Percentiles rank a stretch among this genome's conserved stretches.
phyloP scores from a whole-genome alignment of 1,284 basidiomycete species.

The Ceratobasidium theobromae region DNA sequence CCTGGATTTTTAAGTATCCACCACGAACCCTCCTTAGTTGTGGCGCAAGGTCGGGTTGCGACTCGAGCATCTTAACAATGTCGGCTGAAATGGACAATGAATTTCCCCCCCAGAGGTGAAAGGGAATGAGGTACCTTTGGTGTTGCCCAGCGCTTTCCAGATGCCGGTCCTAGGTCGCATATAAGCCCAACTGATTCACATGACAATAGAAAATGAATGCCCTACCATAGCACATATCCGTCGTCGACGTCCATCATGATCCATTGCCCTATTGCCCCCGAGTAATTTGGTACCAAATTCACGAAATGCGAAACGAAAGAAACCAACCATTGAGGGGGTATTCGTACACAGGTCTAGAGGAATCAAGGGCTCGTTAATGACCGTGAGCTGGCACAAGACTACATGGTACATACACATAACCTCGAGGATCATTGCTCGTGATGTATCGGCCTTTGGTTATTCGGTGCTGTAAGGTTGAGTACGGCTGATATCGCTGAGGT shows the following conservation, averaged over 20 bases:
- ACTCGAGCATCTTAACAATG: slow-evolving; percentile 86
- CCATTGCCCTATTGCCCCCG: slow-evolving; percentile 58
- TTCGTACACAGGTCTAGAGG: slow-evolving; percentile 73
- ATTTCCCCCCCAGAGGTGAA: slow-evolving; percentile 25
- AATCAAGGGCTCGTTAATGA: slow-evolving; percentile 7
- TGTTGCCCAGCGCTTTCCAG: slow-evolving; percentile 85
- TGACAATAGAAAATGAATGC: neutral
- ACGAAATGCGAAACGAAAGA: neutral
- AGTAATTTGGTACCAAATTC: slow-evolving; percentile 1
- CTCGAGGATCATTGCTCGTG: slow-evolving; percentile 79
- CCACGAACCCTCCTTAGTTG: slow-evolving; percentile 79
- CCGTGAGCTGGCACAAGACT: slow-evolving; percentile 4
- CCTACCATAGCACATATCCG: slow-evolving; percentile 55
- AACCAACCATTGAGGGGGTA: slow-evolving; percentile 67
- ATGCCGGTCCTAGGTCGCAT: slow-evolving; percentile 74
- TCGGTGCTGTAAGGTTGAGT: slow-evolving; percentile 71
- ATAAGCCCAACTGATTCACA: neutral
- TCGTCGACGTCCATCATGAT: slow-evolving; percentile 92
- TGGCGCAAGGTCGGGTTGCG: slow-evolving; percentile 77
- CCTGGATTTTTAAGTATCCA: slow-evolving; percentile 85
- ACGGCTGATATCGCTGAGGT: slow-evolving; percentile 61
- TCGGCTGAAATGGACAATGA: slow-evolving; percentile 56
- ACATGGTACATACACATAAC: slow-evolving; percentile 67
- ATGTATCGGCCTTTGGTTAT: slow-evolving; percentile 83
- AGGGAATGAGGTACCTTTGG: slow-evolving; percentile 60